phyloP scores from a whole-genome alignment of 192 early-diverging fungal genomes.

The Coemansia guatemalensis region DNA sequence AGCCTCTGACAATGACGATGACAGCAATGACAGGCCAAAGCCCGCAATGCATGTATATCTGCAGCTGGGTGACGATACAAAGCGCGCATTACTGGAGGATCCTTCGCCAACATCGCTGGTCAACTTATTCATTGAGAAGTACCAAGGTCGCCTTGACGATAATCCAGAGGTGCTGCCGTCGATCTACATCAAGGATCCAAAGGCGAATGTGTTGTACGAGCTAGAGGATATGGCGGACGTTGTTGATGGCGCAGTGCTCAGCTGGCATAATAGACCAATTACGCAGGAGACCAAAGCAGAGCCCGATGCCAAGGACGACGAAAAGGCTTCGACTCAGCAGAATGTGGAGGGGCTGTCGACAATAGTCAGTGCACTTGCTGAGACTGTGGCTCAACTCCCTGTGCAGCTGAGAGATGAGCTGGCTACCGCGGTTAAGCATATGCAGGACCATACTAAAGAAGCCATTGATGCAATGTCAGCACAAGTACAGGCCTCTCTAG shows the following conservation, averaged over 20 bases:
- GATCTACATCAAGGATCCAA: slow-evolving; percentile 66
- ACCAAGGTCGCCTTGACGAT: slow-evolving; percentile 61
- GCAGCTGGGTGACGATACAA: slow-evolving; percentile 64
- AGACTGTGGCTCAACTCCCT: slow-evolving; percentile 56
- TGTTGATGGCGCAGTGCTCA: slow-evolving; percentile 54
- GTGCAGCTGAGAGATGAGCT: slow-evolving; percentile 54
- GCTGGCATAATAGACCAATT: slow-evolving; percentile 32
- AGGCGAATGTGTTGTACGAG: slow-evolving; percentile 61
- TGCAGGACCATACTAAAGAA: not conserved
- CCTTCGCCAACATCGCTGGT: slow-evolving; percentile 59
- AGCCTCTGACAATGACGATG: slow-evolving; percentile 6
- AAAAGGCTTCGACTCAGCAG: not conserved
- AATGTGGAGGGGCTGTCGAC: slow-evolving; percentile 5
- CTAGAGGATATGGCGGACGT: slow-evolving; percentile 66
- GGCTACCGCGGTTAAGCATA: not conserved
- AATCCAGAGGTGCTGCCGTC: slow-evolving; percentile 60
- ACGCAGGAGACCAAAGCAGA: not conserved
- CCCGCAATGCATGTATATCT: slow-evolving; percentile 51
- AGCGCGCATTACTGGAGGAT: slow-evolving; percentile 56
- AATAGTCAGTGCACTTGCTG: slow-evolving; percentile 41
- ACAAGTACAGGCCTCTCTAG: not conserved
- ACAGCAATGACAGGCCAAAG: slow-evolving; percentile 4
- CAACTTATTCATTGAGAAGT: slow-evolving; percentile 76
- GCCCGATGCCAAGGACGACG: not conserved
- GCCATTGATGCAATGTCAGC: not conserved